A percentile compares a stretch with the other conserved stretches of the same genome.
phyloP scores from a whole-genome alignment of 805 yeast genomes.

The Metschnikowia henanensis region DNA sequence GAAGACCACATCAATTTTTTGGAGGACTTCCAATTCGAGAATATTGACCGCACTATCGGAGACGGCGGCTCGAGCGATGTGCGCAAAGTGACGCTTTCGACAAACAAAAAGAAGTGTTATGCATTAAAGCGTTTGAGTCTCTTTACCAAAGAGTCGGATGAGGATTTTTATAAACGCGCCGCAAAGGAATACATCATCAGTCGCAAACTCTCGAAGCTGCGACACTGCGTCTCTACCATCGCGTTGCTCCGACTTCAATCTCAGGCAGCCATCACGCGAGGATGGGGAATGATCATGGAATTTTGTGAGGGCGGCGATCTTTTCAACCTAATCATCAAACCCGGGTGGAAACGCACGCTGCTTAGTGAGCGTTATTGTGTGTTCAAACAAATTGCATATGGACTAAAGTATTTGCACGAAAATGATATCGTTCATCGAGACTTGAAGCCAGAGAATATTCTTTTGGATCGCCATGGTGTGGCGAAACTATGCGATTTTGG shows the following conservation, averaged over 20 bases:
- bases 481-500: constrained; percentile 78
- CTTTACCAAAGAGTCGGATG: constrained; percentile 60
- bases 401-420: constrained; percentile 61
- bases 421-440: constrained; percentile 71
- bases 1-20: constrained; percentile 49
- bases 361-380: constrained; percentile 58
- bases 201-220: constrained; percentile 49
- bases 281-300: constrained; percentile 79
- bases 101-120: constrained; percentile 46
- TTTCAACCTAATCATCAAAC: constrained; percentile 50
- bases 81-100: constrained; percentile 37
- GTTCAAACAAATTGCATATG: constrained; percentile 67
- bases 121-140: constrained; percentile 68
- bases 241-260: constrained; percentile 59
- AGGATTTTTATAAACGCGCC: constrained; percentile 64
- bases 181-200: constrained; percentile 64
- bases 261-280: constrained; percentile 52
- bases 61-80: constrained; percentile 75
- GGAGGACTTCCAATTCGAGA: constrained; percentile 53
- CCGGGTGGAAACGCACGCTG: constrained; percentile 59
- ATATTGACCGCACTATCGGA: constrained; percentile 51
- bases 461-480: constrained; percentile 58
- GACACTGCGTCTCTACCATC: constrained; percentile 59
- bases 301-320: constrained; percentile 63
- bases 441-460: constrained; percentile 71